Conservation (phyloP, 306 rosid genomes). For the Sesbania bispinosa region DNA sequence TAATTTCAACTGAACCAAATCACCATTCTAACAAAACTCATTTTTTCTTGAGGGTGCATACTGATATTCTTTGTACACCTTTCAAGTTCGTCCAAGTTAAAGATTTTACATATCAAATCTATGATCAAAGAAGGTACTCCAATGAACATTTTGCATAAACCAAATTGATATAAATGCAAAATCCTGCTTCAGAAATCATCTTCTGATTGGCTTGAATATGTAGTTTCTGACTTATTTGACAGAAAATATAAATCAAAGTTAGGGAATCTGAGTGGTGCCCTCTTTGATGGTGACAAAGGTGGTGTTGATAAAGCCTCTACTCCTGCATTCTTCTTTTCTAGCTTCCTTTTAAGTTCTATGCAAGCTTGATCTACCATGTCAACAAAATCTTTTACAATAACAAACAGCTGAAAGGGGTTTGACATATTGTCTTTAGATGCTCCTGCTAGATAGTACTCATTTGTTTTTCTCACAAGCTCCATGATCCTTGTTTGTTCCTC, state of each 20-base stretch:
- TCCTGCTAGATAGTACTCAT: conserved; percentile 63
- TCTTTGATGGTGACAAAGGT: conserved; percentile 53
- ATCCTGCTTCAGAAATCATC: conserved; percentile 47
- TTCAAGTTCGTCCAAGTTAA: background rate
- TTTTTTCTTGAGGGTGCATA: background rate
- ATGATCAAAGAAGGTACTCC: background rate
- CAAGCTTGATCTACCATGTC: conserved; percentile 62
- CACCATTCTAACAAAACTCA: background rate
- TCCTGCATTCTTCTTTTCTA: conserved; percentile 45
- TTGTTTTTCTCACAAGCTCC: conserved; percentile 68
- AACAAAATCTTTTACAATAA: conserved; percentile 61
- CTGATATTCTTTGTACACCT: background rate
- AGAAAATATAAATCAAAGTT: conserved; percentile 46
- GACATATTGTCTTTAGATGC: conserved; percentile 39
- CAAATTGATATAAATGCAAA: conserved; percentile 22
- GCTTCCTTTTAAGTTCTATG: conserved; percentile 37
- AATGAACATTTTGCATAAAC: conserved; percentile 6
- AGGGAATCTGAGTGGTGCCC: conserved; percentile 29
- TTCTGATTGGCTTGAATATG: conserved; percentile 53
- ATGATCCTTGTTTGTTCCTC: conserved; percentile 56
- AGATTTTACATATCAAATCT: background rate
- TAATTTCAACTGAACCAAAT: background rate
- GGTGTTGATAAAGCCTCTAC: conserved; percentile 27
- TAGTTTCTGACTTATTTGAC: conserved; percentile 32
- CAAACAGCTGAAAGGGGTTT: conserved; percentile 58